A percentile compares a stretch with the other conserved stretches of the same genome.
These are phyloP conservation scores for Phytophthora nicotianae DNA, from an alignment of 352 stramenopile species.

Conservation along the genomic window DNA sequence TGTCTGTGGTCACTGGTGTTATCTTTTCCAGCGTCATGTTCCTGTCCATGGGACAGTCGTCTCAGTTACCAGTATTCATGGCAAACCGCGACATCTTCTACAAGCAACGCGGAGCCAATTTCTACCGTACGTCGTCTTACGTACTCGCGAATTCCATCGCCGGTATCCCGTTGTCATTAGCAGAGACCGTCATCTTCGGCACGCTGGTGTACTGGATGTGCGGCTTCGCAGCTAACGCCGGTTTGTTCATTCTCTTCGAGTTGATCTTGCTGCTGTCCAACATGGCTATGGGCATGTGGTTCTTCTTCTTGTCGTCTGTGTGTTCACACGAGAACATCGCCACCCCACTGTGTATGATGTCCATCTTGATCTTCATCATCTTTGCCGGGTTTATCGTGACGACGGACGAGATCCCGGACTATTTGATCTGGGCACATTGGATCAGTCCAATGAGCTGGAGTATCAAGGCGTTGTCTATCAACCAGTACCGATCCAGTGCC, in stretches of 20 bases:
- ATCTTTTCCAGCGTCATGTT: conserved; percentile 82
- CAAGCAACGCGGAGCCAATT: conserved; percentile 78
- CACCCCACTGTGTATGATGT: conserved; percentile 44
- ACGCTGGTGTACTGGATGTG: not conserved
- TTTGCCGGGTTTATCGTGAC: conserved; percentile 56
- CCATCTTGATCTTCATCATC: conserved; percentile 49
- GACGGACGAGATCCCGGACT: conserved; percentile 46
- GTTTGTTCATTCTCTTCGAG: not conserved
- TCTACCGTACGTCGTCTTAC: conserved; percentile 73
- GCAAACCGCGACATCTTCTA: conserved; percentile 60
- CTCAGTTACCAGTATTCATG: conserved; percentile 74
- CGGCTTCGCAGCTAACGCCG: not conserved
- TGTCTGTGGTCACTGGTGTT: conserved; percentile 65
- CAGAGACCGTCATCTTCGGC: not conserved
- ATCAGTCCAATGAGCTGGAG: conserved; percentile 62
- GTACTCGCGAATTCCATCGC: conserved; percentile 41
- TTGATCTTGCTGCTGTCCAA: not conserved
- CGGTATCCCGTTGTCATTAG: not conserved
- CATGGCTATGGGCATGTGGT: not conserved
- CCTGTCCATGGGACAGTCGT: conserved; percentile 67
- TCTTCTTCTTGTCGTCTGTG: conserved; percentile 26
- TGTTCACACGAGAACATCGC: conserved; percentile 36
- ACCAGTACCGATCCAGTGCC: conserved; percentile 30
- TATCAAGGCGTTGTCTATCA: conserved; percentile 36
- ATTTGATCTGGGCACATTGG: conserved; percentile 60